Evolutionary conservation across 2,329 filamentous ascomycete genomes (phyloP), one percentile per base, ranked within the genome.

Genomic region (Botrytis tulipae): DNA sequence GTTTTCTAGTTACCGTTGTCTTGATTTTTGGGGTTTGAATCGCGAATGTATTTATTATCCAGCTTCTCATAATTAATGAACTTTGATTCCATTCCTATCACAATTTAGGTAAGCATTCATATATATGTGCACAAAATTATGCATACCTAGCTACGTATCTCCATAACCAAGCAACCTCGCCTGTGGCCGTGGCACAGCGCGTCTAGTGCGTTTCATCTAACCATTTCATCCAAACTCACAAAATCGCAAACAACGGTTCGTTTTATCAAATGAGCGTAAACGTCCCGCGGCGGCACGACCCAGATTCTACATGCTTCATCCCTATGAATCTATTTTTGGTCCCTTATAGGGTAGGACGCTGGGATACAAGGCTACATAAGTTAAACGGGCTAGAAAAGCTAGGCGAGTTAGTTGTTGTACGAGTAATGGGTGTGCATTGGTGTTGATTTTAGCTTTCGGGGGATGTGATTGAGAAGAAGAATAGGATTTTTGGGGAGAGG

Each of bases 171-270:
- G 18, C 29, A 10, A 35, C 18, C 18, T 60, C 51, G 51, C n/a
- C 51, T 57, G 51, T 57, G 42, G n/a, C n/a, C 18, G 29, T 65
- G n/a, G n/a, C n/a, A 48, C 29, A 48, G 63, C 63, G 63, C 63
- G 63, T 66, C 63, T 66, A 48, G 63, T 66, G 63, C 63, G 63
- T 66, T 66, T 66, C 42, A 66, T 12, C 44, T 48, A n/a, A n/a
- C 20, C 63, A 66, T 48, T 32, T 14, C 42, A 48, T 37, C 16
- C 42, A 37, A 61, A 37, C 59, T 61, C n/a, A 25, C 42, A 35
- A 22, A 32, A 32, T 65, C 42, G 20, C 42, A 65, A 66, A 66
- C 62, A 35, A 46, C 62, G 18, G 42, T 48, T 66, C 29, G 18
- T 66, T 66, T 66, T 20, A 35, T 35, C 3, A 35, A 48, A 35